Evolutionary conservation across 2,329 filamentous ascomycete genomes (phyloP), one percentile per base, ranked within the genome.

Genomic region (Ilyonectria mors-panacis): DNA sequence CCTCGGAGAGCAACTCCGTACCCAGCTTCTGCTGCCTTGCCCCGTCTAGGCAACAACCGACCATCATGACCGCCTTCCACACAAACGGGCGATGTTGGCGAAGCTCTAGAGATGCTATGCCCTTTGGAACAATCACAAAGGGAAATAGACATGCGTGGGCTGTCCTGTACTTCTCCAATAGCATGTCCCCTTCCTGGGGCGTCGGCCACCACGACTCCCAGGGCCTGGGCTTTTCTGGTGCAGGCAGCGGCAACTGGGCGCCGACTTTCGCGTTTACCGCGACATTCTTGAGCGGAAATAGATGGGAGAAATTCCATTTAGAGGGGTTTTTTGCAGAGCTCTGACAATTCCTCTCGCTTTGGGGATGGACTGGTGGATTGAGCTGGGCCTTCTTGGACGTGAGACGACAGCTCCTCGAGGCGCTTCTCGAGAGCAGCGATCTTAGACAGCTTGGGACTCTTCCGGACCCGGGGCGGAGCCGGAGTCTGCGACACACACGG

Each of bases 401-500:
- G 82, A 1, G 82, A 83, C 3, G 84, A 85, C 62, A 87, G 78
- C 73, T 86, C 83, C 65, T 86, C 81, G 1, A 87, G 79, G 1
- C 85, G 80, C 74, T 83, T 84, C 75, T 87, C 85, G 12, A 87
- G 79, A 75, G 86, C 85, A 19, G 85, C 82, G 45, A 87, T 85
- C 53, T 85, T 79, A 19, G 84, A 86, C 17, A 84, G 79, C 75
- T 84, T 85, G 47, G 81, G 80, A 21, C 80, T 78, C 74, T 83
- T 86, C 72, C 85, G 84, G 57, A 81, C 79, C 50, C 85, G 81
- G 3, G 85, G 82, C 57, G 85, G 84, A 15, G 85, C 85, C 53
- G 85, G 84, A 45, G 77, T 83, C 67, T 86, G 84, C 6, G 80
- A 81, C 45, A 82, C 77, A 75, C 85, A 87, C 58, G 81, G 73